phyloP scores from a whole-genome alignment of 768 basidiomycete species.

The Epithele typhae region DNA sequence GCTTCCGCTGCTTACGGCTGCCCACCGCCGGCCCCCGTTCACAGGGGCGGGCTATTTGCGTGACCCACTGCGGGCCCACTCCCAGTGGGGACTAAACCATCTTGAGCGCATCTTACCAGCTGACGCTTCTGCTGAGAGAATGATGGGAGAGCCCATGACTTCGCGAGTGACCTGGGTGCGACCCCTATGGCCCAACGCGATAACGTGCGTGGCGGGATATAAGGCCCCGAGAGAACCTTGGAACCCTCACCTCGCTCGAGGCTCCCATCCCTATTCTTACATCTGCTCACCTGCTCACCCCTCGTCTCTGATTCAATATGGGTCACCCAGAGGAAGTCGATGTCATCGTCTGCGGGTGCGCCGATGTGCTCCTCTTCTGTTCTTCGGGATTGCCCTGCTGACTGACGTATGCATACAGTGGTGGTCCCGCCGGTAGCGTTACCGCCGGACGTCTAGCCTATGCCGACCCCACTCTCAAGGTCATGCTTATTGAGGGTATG shows the following conservation, averaged over 20 bases:
- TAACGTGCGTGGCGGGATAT: slow-evolving; percentile 12
- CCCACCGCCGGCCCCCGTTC: slow-evolving; percentile 7
- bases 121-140: slow-evolving; percentile 11
- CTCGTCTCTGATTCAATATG: slow-evolving; percentile 20
- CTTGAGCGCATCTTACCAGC: slow-evolving; percentile 14
- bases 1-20: too few species aligned
- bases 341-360: slow-evolving; percentile 58
- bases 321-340: slow-evolving; percentile 69
- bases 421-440: slow-evolving; percentile 68
- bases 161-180: slow-evolving; percentile 15
- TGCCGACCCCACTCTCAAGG: slow-evolving; percentile 67
- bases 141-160: slow-evolving; percentile 18
- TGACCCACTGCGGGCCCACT: slow-evolving; percentile 1
- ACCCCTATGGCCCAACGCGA: slow-evolving; percentile 7
- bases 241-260: slow-evolving; percentile 13
- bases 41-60: slow-evolving; percentile 12
- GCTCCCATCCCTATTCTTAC: slow-evolving; percentile 17
- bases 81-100: slow-evolving; percentile 12
- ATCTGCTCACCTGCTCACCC: slow-evolving; percentile 13
- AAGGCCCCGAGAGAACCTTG: slow-evolving; percentile 14
- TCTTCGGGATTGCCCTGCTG: neutral
- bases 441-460: slow-evolving; percentile 67
- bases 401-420: slow-evolving; percentile 25
- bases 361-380: slow-evolving; percentile 3
- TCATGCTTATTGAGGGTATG: slow-evolving; percentile 70